Conservation (phyloP, 345 rosid genomes). For the Aquilaria malaccensis region DNA sequence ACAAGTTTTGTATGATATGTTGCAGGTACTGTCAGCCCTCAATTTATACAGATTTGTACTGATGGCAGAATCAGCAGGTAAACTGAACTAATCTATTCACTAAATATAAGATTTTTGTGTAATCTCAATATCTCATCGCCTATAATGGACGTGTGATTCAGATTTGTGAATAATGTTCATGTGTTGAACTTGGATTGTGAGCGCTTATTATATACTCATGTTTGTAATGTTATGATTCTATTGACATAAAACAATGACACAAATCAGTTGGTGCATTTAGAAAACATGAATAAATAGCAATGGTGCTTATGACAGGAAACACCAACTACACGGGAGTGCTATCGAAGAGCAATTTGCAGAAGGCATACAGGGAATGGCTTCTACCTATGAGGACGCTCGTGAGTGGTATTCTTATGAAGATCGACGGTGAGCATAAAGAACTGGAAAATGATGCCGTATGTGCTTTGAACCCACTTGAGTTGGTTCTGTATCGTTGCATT, state of each 20-base stretch:
- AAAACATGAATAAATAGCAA: background rate
- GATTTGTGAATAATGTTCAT: too few species aligned
- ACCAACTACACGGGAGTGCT: conserved; percentile 40
- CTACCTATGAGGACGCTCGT: conserved; percentile 67
- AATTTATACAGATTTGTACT: conserved; percentile 75
- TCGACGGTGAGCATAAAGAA: background rate
- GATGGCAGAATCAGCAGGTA: conserved; percentile 62
- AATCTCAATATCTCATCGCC: too few species aligned
- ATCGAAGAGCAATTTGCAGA: conserved; percentile 47
- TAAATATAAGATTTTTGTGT: background rate
- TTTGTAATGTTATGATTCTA: too few species aligned
- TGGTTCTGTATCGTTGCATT: conserved; percentile 74
- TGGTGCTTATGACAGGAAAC: conserved; percentile 31
- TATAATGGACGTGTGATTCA: too few species aligned
- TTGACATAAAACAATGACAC: too few species aligned
- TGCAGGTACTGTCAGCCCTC: conserved; percentile 79
- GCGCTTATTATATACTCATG: too few species aligned
- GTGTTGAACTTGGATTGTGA: too few species aligned
- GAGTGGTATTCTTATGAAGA: conserved; percentile 18
- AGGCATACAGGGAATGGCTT: conserved; percentile 72
- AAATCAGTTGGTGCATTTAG: too few species aligned
- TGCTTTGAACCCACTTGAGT: conserved; percentile 54
- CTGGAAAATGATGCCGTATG: conserved; percentile 24
- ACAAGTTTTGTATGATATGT: conserved; percentile 11
- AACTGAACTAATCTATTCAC: conserved; percentile 1